Evolutionary conservation across 2,329 filamentous ascomycete genomes (phyloP).

Genomic region (Sporothrix curviconia): DNA sequence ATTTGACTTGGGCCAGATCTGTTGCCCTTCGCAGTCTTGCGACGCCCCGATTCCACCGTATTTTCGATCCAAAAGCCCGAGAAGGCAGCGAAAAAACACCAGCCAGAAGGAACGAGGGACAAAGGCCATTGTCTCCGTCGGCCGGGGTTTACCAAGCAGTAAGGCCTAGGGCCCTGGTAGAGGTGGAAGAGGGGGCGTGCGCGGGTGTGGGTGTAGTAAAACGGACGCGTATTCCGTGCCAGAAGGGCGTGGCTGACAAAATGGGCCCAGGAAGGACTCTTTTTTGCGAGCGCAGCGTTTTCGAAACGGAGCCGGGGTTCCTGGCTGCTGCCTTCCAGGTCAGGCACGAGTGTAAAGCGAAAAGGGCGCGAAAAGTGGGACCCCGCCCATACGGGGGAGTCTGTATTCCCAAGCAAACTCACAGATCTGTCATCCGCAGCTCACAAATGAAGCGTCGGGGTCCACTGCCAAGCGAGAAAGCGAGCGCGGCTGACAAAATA

Average conservation of each 20-base stretch:
- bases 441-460: no score
- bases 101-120: no score
- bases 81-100: no score
- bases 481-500: slow-evolving; percentile 15
- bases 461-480: not conserved
- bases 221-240: not conserved
- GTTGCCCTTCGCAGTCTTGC: slow-evolving; percentile 12
- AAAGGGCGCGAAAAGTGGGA: not conserved
- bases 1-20: not conserved
- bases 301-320: not conserved
- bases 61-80: slow-evolving; percentile 13
- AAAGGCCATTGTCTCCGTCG: slow-evolving; percentile 12
- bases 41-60: slow-evolving; percentile 14
- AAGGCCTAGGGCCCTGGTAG: slow-evolving; percentile 2
- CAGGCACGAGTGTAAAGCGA: not conserved
- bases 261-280: not conserved
- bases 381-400: not conserved
- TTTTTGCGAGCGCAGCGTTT: no score
- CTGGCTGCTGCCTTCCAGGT: not conserved
- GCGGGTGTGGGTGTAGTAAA: slow-evolving; percentile 8
- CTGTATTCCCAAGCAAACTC: slow-evolving; percentile 1
- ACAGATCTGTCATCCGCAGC: slow-evolving; percentile 5
- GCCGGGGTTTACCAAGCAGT: slow-evolving; percentile 15
- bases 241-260: not conserved
- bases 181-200: not conserved